Conservation (phyloP, 2,329 filamentous ascomycete genomes). For the Scortechinia acanthostroma region DNA sequence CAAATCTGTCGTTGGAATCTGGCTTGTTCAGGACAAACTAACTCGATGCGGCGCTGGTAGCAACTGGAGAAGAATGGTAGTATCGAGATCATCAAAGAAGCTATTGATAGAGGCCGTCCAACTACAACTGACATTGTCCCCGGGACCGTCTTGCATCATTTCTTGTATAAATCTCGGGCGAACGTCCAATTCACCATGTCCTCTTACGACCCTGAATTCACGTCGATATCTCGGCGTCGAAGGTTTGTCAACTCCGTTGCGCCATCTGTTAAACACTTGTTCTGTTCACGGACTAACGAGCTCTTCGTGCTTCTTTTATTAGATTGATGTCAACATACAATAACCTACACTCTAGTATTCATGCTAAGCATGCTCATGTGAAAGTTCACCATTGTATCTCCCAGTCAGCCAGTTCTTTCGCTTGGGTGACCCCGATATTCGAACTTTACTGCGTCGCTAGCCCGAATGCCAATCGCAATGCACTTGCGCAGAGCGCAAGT, state of each 20-base stretch:
- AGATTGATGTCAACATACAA: slow-evolving; percentile 80
- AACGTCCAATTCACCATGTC: slow-evolving; percentile 97
- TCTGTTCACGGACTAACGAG: no score
- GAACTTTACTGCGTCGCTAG: slow-evolving; percentile 94
- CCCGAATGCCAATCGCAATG: slow-evolving; percentile 54
- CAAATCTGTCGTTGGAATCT: background rate
- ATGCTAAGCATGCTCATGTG: slow-evolving; percentile 74
- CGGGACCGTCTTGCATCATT: slow-evolving; percentile 77
- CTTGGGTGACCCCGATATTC: slow-evolving; percentile 85
- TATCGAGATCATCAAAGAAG: slow-evolving; percentile 66
- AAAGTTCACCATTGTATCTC: slow-evolving; percentile 78
- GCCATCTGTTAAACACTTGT: background rate
- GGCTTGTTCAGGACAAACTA: no score
- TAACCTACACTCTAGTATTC: slow-evolving; percentile 75
- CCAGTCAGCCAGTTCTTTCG: slow-evolving; percentile 71
- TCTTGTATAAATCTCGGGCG: slow-evolving; percentile 86
- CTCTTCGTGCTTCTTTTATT: slow-evolving; percentile 49
- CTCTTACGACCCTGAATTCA: slow-evolving; percentile 65
- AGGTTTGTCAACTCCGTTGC: background rate
- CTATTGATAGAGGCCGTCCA: slow-evolving; percentile 67
- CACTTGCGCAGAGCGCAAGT: slow-evolving; percentile 78
- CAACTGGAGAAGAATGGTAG: slow-evolving; percentile 72
- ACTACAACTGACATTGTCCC: slow-evolving; percentile 70
- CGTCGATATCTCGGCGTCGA: background rate
- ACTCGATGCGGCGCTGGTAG: slow-evolving; percentile 15